These are phyloP conservation scores for Thelephora terrestris DNA, from an alignment of 1,284 basidiomycete genomes.

Conservation along the genomic window DNA sequence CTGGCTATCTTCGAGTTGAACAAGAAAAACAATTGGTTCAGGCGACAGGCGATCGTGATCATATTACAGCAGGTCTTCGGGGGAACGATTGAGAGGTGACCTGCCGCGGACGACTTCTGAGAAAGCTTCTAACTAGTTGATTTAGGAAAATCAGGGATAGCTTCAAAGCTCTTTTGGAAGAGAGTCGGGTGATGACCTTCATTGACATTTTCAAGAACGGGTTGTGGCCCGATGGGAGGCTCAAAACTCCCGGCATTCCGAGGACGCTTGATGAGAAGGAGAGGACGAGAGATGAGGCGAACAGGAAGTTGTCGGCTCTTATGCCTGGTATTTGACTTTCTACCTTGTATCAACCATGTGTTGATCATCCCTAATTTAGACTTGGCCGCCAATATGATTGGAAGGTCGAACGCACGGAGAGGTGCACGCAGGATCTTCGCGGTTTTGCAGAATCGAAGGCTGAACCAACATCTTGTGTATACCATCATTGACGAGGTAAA, in stretches of 20 bases:
- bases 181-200: conserved; percentile 57
- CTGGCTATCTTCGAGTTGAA: conserved; percentile 91
- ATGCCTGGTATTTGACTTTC: conserved; percentile 65
- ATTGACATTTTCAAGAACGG: conserved; percentile 59
- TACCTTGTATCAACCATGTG: neutral
- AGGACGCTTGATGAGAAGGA: conserved; percentile 74
- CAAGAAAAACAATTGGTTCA: conserved; percentile 92
- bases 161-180: conserved; percentile 51
- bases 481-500: conserved; percentile 79
- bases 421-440: conserved; percentile 88
- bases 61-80: conserved; percentile 93
- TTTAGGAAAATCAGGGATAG: conserved; percentile 80
- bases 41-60: conserved; percentile 93
- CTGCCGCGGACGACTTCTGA: conserved; percentile 2
- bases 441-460: conserved; percentile 81
- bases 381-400: conserved; percentile 93
- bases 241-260: conserved; percentile 49
- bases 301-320: conserved; percentile 77
- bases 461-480: conserved; percentile 89
- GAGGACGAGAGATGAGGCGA: conserved; percentile 75
- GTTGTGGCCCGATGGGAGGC: conserved; percentile 77
- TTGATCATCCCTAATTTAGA: conserved; percentile 37
- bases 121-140: neutral
- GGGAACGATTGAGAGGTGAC: conserved; percentile 87
- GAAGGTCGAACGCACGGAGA: conserved; percentile 83